These are phyloP conservation scores for Stipa capillata DNA, from an alignment of 176 grass and related monocot species.

Conservation along the genomic window DNA sequence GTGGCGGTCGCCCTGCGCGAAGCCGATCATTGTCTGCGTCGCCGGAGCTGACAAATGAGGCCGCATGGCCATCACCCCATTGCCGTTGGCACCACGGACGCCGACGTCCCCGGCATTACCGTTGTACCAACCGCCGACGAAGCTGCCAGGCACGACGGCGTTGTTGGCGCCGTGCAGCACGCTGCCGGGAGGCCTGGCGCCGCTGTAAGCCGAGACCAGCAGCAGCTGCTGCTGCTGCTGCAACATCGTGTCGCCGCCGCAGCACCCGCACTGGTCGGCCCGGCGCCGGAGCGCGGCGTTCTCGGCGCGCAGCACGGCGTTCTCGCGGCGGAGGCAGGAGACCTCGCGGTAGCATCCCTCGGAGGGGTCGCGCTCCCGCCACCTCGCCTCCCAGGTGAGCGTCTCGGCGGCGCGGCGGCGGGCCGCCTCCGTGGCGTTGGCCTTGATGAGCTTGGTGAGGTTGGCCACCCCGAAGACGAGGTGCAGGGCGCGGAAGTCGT, in stretches of 20 bases:
- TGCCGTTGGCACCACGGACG: background rate
- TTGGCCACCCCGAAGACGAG: constrained; percentile 69
- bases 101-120: background rate
- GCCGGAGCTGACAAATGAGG: background rate
- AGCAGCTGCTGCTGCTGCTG: constrained; percentile 16
- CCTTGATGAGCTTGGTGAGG: constrained; percentile 78
- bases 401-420: constrained; percentile 52
- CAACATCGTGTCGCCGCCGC: background rate
- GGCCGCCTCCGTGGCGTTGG: constrained; percentile 46
- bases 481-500: constrained; percentile 74
- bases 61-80: background rate
- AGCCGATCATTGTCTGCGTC: background rate
- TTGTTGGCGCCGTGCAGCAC: background rate
- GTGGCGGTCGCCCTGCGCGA: background rate
- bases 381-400: constrained; percentile 72
- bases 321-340: constrained; percentile 50
- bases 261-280: constrained; percentile 26
- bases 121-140: background rate
- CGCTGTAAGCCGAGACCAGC: constrained; percentile 15
- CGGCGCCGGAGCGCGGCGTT: constrained; percentile 53
- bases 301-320: constrained; percentile 49
- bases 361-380: constrained; percentile 60
- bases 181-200: constrained; percentile 12
- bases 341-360: constrained; percentile 75
- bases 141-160: background rate